A percentile compares a stretch with the other conserved stretches of the same genome.
Conservation (phyloP, 495 filamentous ascomycete species). For the Neurospora hispaniola region DNA sequence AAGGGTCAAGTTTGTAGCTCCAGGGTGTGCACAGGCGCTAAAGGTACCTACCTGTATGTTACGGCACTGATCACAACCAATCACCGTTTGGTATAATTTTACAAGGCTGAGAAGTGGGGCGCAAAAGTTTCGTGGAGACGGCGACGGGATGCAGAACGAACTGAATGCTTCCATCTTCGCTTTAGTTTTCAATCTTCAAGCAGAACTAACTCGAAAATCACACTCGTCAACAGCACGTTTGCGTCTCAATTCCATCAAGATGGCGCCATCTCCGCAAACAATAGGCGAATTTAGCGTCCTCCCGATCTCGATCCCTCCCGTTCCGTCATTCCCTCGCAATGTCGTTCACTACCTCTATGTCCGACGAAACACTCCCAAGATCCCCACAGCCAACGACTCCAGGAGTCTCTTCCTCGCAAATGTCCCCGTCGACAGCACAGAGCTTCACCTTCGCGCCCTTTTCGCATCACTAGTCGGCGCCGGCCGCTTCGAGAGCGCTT, state of each 20-base stretch:
- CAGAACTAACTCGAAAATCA: not conserved
- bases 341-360: constrained; percentile 79
- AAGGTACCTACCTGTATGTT: not conserved
- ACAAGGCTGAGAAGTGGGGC: not conserved
- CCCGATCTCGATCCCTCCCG: constrained; percentile 49
- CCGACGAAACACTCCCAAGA: constrained; percentile 65
- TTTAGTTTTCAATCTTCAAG: not conserved
- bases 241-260: constrained; percentile 9
- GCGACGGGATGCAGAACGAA: not conserved
- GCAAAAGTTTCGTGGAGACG: not conserved
- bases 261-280: constrained; percentile 18
- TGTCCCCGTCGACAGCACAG: constrained; percentile 74
- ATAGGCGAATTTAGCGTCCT: constrained; percentile 41
- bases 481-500: constrained; percentile 62
- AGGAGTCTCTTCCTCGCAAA: constrained; percentile 83
- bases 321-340: constrained; percentile 46
- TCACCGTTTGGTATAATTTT: not conserved
- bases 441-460: constrained; percentile 60
- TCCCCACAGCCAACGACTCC: constrained; percentile 58
- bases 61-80: not conserved
- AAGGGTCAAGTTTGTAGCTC: not conserved
- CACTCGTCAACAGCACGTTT: not conserved
- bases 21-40: not conserved
- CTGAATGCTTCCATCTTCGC: not conserved
- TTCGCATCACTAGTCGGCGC: constrained; percentile 60